Base-by-base conservation (phyloP, 1,139 yeast genomes). In the Kodamaea plutei region DNA sequence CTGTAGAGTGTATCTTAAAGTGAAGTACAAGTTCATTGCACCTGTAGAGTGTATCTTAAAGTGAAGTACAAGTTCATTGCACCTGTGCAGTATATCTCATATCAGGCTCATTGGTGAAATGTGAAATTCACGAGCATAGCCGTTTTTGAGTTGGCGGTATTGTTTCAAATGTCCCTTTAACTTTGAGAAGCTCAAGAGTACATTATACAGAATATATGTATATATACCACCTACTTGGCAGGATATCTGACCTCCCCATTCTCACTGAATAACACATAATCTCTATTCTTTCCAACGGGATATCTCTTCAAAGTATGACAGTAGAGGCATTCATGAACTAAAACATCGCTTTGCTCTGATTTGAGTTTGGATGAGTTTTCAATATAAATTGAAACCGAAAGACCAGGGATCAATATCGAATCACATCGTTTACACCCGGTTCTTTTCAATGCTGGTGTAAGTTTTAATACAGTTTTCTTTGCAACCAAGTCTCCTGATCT, bases 371-470 rank as follows among this genome's bases (percentile, higher is more conserved):
- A 48, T 34, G 30, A 5, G 62, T 60, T 58, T 44, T 57, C 58
- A 12, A 61, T 28, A 24, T 50, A 41, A 19, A 63, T 47, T 5
- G 50, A 28, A 46, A 72, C 48, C 5, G 69, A 62, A 2, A 60
- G 31, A 0, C 83, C 83, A 0, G 78, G 73, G 0, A 71, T 47
- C 34, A 71, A 56, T 7, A 70, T 39, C 7, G 70, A 51, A 33
- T 69, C 52, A 49, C 93, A 83, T 15, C 52, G 54, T 43, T 79
- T 81, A 52, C 93, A 83, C 15, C 76, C 45, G 1, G 67, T 61
- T 39, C 89, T 58, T 49, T 83, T 84, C 13, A 83, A 47, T 16
- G 58, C 58, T 0, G 87, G 87, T 20, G 81, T 69, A 30, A 79
- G 46, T 43, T 81, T 72, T 10, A 79, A 47, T 5, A 81, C 88